Conservation (phyloP, 108 stramenopile species). For the Pseudonitzschia delicatissima region DNA sequence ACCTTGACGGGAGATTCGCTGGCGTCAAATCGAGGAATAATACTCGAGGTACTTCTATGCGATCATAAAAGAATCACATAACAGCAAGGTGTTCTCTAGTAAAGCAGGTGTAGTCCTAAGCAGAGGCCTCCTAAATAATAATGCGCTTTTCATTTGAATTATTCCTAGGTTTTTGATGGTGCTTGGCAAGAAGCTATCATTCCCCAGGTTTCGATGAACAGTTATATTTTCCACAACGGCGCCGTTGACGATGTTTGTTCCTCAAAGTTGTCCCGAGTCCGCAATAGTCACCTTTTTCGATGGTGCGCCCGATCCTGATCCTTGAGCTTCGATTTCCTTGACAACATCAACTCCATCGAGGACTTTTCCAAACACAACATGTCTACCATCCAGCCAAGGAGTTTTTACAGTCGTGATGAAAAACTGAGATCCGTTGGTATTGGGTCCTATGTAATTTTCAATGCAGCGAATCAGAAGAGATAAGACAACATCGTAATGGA, state of each 20-base stretch:
- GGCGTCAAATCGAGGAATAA: no score
- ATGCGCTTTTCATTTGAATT: neutral
- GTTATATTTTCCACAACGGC: neutral
- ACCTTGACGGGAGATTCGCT: no score
- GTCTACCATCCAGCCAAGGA: conserved; percentile 91
- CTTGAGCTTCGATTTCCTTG: conserved; percentile 76
- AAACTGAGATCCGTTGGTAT: conserved; percentile 94
- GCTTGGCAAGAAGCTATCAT: neutral
- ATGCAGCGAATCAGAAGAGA: neutral
- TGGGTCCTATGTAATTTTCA: neutral
- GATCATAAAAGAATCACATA: no score
- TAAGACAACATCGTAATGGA: neutral
- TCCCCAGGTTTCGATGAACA: neutral
- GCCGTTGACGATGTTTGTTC: neutral
- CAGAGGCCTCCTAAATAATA: neutral
- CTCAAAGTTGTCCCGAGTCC: conserved; percentile 88
- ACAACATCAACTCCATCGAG: conserved; percentile 92
- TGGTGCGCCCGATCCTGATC: conserved; percentile 72
- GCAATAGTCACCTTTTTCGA: conserved; percentile 75
- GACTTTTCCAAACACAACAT: conserved; percentile 98
- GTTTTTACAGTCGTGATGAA: conserved; percentile 97
- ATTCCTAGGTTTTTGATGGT: neutral
- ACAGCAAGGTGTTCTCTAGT: no score
- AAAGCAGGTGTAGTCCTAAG: neutral
- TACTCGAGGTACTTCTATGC: no score